Percentiles rank a stretch among this genome's conserved stretches.
Evolutionary conservation across 768 basidiomycete genomes (phyloP).

Genomic region (Psilocybe sp.): DNA sequence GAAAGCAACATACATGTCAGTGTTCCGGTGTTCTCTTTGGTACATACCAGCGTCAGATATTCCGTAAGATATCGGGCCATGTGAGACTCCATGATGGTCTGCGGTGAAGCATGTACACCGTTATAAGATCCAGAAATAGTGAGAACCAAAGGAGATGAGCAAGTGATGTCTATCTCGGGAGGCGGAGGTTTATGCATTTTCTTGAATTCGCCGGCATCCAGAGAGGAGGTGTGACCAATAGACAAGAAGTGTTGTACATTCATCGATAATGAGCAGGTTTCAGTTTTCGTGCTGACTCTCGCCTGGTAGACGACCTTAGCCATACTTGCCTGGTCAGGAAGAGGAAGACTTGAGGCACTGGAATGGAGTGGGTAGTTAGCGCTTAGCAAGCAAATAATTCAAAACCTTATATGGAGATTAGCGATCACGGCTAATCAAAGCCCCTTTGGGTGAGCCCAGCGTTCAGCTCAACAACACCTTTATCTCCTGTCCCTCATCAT

Average conservation of each 20-base stretch:
- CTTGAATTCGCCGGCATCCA: slow-evolving; percentile 20
- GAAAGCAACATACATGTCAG: slow-evolving; percentile 6
- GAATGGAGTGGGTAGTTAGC: too few relatives aligned
- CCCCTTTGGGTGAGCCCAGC: slow-evolving; percentile 24
- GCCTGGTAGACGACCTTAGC: slow-evolving; percentile 30
- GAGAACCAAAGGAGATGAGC: slow-evolving; percentile 48
- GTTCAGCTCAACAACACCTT: slow-evolving; percentile 25
- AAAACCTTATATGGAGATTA: slow-evolving; percentile 10
- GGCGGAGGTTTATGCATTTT: slow-evolving; percentile 26
- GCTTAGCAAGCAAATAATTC: slow-evolving; percentile 11
- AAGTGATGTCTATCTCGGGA: slow-evolving; percentile 46
- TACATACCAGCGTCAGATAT: slow-evolving; percentile 47
- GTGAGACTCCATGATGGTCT: slow-evolving; percentile 45
- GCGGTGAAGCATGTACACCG: slow-evolving; percentile 33
- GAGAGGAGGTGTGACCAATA: slow-evolving; percentile 24
- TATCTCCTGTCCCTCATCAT: slow-evolving; percentile 26
- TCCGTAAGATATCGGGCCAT: slow-evolving; percentile 46
- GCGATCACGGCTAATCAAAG: slow-evolving; percentile 23
- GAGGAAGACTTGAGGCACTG: slow-evolving; percentile 3
- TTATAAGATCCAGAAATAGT: slow-evolving; percentile 54
- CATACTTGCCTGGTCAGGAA: slow-evolving; percentile 17
- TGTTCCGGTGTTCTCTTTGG: not conserved
- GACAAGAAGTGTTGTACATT: slow-evolving; percentile 42
- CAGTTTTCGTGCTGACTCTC: slow-evolving; percentile 41
- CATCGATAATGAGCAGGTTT: slow-evolving; percentile 43